phyloP scores from a whole-genome alignment of 371 early-diverging fungal genomes.

The Apophysomyces elegans region DNA sequence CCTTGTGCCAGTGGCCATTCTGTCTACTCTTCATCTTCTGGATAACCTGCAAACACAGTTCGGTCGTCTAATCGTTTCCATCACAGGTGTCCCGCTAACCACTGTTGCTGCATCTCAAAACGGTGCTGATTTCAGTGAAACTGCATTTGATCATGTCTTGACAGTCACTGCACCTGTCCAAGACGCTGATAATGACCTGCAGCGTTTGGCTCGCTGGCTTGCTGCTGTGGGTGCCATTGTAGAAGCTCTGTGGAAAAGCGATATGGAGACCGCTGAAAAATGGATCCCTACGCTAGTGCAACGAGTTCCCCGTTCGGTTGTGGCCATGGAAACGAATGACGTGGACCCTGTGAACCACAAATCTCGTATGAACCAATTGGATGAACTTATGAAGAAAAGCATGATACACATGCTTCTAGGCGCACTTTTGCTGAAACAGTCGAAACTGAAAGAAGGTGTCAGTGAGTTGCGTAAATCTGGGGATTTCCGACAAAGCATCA shows the following conservation, averaged over 20 bases:
- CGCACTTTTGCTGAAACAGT: conserved; percentile 26
- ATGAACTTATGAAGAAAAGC: conserved; percentile 29
- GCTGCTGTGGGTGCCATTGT: conserved; percentile 38
- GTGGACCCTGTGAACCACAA: conserved; percentile 21
- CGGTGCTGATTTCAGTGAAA: conserved; percentile 7
- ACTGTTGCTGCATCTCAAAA: conserved; percentile 9
- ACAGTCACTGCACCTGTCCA: conserved; percentile 14
- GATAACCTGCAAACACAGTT: conserved; percentile 35
- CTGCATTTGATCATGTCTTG: conserved; percentile 10
- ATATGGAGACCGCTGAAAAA: conserved; percentile 24
- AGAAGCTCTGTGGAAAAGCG: conserved; percentile 39
- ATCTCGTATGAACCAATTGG: conserved; percentile 23
- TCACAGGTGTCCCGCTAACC: conserved; percentile 6
- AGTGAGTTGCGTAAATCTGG: conserved; percentile 33
- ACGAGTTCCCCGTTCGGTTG: conserved; percentile 35
- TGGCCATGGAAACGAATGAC: conserved; percentile 11
- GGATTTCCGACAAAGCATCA: conserved; percentile 13
- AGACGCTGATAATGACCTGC: conserved; percentile 23
- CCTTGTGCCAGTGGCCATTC: conserved; percentile 37
- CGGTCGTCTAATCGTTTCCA: conserved; percentile 20
- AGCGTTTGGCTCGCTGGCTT: conserved; percentile 42
- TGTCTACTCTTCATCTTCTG: conserved; percentile 38
- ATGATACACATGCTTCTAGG: conserved; percentile 39
- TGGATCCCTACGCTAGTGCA: conserved; percentile 26
- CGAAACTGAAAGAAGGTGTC: conserved; percentile 20